Conservation (phyloP, 441 rosid species). For the Croton laevigatus region DNA sequence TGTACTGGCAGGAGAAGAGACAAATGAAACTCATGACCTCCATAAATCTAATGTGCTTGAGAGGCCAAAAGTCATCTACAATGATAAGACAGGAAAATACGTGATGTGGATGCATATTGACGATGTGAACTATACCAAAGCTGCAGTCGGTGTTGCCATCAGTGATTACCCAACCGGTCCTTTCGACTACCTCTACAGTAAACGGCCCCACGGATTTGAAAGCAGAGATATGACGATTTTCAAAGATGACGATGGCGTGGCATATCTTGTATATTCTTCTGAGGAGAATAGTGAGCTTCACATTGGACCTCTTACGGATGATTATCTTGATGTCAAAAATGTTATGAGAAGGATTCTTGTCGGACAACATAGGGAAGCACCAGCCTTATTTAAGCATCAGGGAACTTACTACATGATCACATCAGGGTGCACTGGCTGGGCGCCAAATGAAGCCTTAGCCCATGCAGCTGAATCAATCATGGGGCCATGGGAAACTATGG, state of each 20-base stretch:
- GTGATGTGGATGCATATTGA: constrained; percentile 99
- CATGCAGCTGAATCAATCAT: constrained; percentile 82
- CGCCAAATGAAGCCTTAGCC: constrained; percentile 84
- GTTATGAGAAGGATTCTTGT: constrained; percentile 55
- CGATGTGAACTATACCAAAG: constrained; percentile 90
- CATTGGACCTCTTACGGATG: constrained; percentile 68
- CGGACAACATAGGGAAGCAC: constrained; percentile 87
- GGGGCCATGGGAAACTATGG: constrained; percentile 96
- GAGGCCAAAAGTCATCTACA: constrained; percentile 89
- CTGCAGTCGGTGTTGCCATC: constrained; percentile 71
- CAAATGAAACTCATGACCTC: constrained; percentile 70
- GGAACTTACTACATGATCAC: constrained; percentile 86
- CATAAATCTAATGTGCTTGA: constrained; percentile 86
- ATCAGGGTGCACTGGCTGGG: constrained; percentile 96
- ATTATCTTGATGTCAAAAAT: constrained; percentile 65
- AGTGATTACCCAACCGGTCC: constrained; percentile 83
- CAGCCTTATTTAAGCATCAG: constrained; percentile 74
- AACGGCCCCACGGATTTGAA: constrained; percentile 80
- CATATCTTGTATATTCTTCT: constrained; percentile 80
- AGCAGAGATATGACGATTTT: constrained; percentile 92
- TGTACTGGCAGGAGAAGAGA: constrained; percentile 69
- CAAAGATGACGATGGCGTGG: constrained; percentile 76
- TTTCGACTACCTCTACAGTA: constrained; percentile 65
- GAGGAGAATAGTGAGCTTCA: constrained; percentile 91
- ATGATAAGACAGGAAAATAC: constrained; percentile 61